Evolutionary conservation across 768 basidiomycete species (phyloP).

Genomic region (Rhodotorula sphaerocarpa): DNA sequence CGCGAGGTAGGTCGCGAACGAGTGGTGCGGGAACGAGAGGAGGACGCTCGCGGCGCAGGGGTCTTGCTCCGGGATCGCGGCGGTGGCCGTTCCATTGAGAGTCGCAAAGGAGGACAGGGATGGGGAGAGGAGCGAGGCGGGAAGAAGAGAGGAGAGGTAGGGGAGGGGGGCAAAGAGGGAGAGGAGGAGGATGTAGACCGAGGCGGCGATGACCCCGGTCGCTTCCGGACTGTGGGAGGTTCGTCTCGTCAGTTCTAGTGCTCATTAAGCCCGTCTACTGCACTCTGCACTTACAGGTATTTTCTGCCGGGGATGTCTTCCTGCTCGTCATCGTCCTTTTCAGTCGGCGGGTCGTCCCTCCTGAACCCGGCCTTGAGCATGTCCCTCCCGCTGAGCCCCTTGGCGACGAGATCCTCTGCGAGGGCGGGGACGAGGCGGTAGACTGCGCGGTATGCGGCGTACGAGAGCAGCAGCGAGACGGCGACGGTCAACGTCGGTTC

Average conservation of each 20-base stretch:
- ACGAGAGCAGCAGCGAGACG: constrained; percentile 30
- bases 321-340: constrained; percentile 41
- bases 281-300: not conserved
- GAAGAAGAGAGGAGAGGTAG: constrained; percentile 57
- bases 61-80: not conserved
- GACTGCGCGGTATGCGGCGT: constrained; percentile 70
- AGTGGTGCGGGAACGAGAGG: constrained; percentile 45
- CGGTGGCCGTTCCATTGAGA: constrained; percentile 2
- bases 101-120: not conserved
- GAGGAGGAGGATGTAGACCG: constrained; percentile 74
- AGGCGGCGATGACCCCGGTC: constrained; percentile 80
- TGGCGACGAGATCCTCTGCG: constrained; percentile 67
- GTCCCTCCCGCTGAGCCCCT: constrained; percentile 76
- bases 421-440: constrained; percentile 74
- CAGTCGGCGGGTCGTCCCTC: constrained; percentile 45
- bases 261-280: not conserved
- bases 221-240: constrained; percentile 84
- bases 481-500: constrained; percentile 16
- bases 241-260: not conserved
- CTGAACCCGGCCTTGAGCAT: constrained; percentile 67
- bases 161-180: constrained; percentile 93
- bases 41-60: not conserved
- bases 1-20: constrained; percentile 88
- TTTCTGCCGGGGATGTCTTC: constrained; percentile 34
- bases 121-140: constrained; percentile 1